Evolutionary conservation across 2,329 filamentous ascomycete species (phyloP).

Genomic region (Aspergillus quadricinctus): DNA sequence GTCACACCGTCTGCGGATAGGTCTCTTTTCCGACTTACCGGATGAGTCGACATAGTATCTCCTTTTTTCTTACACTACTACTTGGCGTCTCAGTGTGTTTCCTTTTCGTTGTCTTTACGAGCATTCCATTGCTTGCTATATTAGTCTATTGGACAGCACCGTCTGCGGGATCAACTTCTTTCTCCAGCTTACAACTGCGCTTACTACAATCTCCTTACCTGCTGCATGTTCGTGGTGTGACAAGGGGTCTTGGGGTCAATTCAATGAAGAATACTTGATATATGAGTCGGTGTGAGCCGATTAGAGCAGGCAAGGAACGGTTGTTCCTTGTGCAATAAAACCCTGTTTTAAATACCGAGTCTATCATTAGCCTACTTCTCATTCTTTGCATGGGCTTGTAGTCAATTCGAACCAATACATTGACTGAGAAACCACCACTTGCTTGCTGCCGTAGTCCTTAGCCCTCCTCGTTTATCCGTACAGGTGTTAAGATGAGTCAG

Average conservation of each 20-base stretch:
- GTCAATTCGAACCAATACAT: too few relatives aligned
- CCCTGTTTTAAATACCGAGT: background rate
- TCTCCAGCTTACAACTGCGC: background rate
- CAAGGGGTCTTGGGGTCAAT: background rate
- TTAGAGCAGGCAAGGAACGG: background rate
- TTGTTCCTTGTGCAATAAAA: background rate
- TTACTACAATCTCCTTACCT: background rate
- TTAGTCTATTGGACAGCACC: background rate
- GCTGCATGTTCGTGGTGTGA: background rate
- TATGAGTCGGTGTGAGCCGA: too few relatives aligned
- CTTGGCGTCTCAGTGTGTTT: conserved; percentile 4
- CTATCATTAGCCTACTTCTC: background rate
- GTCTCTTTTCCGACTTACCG: conserved; percentile 65
- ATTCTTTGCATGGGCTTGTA: too few relatives aligned
- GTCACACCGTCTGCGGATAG: conserved; percentile 75
- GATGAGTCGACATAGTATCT: conserved; percentile 49
- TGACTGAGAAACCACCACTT: background rate
- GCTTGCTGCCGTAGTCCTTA: background rate
- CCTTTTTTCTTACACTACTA: conserved; percentile 9
- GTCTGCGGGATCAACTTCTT: background rate
- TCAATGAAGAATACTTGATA: background rate
- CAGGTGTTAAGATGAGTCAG: too few relatives aligned
- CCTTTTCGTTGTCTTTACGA: conserved; percentile 4
- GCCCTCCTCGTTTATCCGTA: background rate
- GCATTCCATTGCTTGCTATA: background rate